Base-by-base conservation (phyloP, 2,329 filamentous ascomycete species). In the Stemphylium lycopersici region DNA sequence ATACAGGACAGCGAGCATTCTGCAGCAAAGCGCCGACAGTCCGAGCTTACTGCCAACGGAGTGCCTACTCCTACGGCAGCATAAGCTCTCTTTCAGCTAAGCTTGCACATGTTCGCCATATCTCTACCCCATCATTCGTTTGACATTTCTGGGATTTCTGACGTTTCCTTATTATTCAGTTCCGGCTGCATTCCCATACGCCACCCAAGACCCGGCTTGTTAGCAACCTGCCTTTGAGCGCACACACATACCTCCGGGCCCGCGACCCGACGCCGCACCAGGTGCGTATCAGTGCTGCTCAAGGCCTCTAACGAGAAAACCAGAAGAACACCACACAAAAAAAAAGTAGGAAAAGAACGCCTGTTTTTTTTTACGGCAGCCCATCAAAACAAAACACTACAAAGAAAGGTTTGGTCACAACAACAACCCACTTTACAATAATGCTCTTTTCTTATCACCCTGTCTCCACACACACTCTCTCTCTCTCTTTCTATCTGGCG, bases 1-100 rank as follows among this genome's bases (percentile, higher is more conserved):
- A 72, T 72, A 41, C 67, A 75, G 72, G 70, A 68, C 65, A 73
- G 68, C 67, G 63, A 68, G 51, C 66, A 66, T 56, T 41, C 57
- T 52, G 52, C 60, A 63, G 62, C 70, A 63, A 75, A 75, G 64
- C 71, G 69, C 39, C 67, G 55, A 55, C 68, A 69, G 49, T 62
- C 70, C 58, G 65, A 66, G 45, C 63, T 59, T 52, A 55, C 63
- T 48, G 59, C 57, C 63, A 69, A 71, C 52, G 71, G 69, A 50
- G 55, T 71, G 18, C 58, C 64, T 34, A 62, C 64, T 34, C 65
- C 65, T 50, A 67, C 65, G 56, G 66, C 61, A 48, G 69, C 65
- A 59, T 74, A 69, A 51, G 56, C 46, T 63, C 53, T 16, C 56
- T 66, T 51, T 61, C 66, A 63, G 63, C 63, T 63, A 70, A 68